Evolutionary conservation across 345 rosid species (phyloP), one percentile per base, ranked within the genome.

Genomic region (Lumnitzera racemosa): DNA sequence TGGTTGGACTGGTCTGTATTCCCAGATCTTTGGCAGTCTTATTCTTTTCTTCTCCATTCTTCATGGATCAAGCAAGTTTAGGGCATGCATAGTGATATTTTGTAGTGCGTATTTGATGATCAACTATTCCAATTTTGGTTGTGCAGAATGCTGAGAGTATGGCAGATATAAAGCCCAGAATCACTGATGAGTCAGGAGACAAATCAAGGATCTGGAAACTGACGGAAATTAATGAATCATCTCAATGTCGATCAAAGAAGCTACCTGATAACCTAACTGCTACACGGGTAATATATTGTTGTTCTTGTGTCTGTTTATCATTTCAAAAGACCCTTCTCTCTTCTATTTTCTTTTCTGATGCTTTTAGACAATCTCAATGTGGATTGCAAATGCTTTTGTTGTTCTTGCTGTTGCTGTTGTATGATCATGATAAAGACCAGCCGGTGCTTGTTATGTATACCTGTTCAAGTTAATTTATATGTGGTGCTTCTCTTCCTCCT

Each of bases 201-300:
- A 82, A 83, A 64, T 74, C 91, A 60, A 74, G 80, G 68, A 78
- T 75, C 56, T 83, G 94, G 89, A 81, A 85, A 69, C 69, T 67
- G 56, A 88, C 80, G 60, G 97, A 88, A 80, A 86, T 90, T 58
- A 85, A 71, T 69, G 89, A 90, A 70, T 74, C 81, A 66, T 76
- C 84, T 20, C 96, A 83, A 62, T 84, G 92, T 59, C 83, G 77
- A 36, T 81, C 97, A 53, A 53, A 82, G 61, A 90, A 86, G 76
- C 90, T 90, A 4, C 77, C 82, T 48, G 88, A 88, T 64, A 75
- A 57, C 74, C 66, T 71, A 58, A 60, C 81, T 12, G 79, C 88
- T 59, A 72, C 51, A 67, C 83, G 80, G 90, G 97, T 90, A 80
- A 64, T 57, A 1, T 51, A 15, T 31, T 16, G 27, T 24, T 14